Conservation (phyloP, 768 basidiomycete genomes). For the Lactarius trivialis region DNA sequence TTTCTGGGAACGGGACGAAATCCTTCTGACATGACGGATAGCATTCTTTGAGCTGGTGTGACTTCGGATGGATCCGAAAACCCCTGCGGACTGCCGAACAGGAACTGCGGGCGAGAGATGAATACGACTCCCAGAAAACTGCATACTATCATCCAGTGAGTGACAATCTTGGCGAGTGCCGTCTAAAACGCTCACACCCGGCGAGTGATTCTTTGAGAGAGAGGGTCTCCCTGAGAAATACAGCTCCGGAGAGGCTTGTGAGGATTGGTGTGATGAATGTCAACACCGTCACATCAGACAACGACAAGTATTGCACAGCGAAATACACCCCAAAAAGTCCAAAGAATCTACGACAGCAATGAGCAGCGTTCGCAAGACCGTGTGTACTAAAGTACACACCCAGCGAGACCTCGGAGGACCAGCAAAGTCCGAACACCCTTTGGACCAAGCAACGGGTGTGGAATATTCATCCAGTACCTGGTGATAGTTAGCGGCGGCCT, state of each 20-base stretch:
- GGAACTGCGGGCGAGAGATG: slow-evolving; percentile 68
- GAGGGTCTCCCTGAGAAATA: slow-evolving; percentile 57
- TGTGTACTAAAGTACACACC: slow-evolving; percentile 34
- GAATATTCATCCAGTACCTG: slow-evolving; percentile 37
- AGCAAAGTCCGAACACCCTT: slow-evolving; percentile 58
- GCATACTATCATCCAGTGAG: slow-evolving; percentile 34
- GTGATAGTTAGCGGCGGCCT: neutral
- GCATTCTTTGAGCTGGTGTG: slow-evolving; percentile 38
- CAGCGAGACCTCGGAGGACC: slow-evolving; percentile 51
- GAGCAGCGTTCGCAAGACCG: neutral
- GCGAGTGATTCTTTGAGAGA: slow-evolving; percentile 49
- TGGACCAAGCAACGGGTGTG: slow-evolving; percentile 63
- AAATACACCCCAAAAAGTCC: slow-evolving; percentile 63
- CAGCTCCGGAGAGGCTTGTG: slow-evolving; percentile 53
- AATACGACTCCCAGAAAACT: slow-evolving; percentile 73
- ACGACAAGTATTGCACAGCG: slow-evolving; percentile 64
- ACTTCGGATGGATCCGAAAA: neutral
- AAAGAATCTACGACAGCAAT: slow-evolving; percentile 49
- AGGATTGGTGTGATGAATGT: slow-evolving; percentile 67
- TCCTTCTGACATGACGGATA: slow-evolving; percentile 48
- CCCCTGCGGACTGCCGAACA: slow-evolving; percentile 48
- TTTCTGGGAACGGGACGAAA: neutral
- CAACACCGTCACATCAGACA: slow-evolving; percentile 73
- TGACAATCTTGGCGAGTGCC: neutral
- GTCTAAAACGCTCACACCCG: slow-evolving; percentile 33